A percentile compares a stretch with the other conserved stretches of the same genome.
phyloP scores from a whole-genome alignment of 108 stramenopile genomes.

The Nitzschia putrida region DNA sequence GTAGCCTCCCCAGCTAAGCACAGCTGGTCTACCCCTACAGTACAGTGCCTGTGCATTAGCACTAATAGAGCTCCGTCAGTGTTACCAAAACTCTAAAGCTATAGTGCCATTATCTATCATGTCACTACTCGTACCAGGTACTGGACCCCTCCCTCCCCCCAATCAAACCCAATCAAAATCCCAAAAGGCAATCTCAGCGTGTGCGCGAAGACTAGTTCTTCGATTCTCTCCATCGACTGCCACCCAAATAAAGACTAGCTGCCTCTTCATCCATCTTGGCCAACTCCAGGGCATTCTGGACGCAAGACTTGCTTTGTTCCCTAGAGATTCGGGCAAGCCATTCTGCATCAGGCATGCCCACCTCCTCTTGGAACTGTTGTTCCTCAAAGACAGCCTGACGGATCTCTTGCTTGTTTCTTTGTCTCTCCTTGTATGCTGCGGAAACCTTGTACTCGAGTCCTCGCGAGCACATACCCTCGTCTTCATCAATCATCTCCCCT shows the following conservation, averaged over 20 bases:
- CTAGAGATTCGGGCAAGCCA: slow-evolving; percentile 24
- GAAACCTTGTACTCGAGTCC: slow-evolving; percentile 25
- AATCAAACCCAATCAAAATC: no score
- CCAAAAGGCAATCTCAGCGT: no score
- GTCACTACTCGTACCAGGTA: no score
- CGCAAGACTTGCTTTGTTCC: slow-evolving; percentile 21
- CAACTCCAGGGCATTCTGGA: slow-evolving; percentile 3
- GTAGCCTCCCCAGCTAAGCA: no score
- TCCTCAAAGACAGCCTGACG: slow-evolving; percentile 24
- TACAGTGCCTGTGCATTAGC: no score
- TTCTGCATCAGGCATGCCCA: slow-evolving; percentile 14
- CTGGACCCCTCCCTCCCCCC: no score
- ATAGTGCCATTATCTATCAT: no score
- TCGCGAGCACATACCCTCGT: slow-evolving; percentile 14
- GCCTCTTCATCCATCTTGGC: slow-evolving; percentile 10
- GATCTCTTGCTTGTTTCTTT: slow-evolving; percentile 17
- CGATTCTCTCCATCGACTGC: not conserved
- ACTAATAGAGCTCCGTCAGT: no score
- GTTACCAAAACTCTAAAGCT: no score
- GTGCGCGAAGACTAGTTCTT: no score
- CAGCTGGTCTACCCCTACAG: no score
- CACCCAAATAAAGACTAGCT: slow-evolving; percentile 3
- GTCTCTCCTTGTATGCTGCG: slow-evolving; percentile 10
- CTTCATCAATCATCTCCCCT: slow-evolving; percentile 7
- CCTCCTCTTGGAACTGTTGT: slow-evolving; percentile 19